phyloP scores from a whole-genome alignment of 495 filamentous ascomycete genomes.

The Neurospora africana region DNA sequence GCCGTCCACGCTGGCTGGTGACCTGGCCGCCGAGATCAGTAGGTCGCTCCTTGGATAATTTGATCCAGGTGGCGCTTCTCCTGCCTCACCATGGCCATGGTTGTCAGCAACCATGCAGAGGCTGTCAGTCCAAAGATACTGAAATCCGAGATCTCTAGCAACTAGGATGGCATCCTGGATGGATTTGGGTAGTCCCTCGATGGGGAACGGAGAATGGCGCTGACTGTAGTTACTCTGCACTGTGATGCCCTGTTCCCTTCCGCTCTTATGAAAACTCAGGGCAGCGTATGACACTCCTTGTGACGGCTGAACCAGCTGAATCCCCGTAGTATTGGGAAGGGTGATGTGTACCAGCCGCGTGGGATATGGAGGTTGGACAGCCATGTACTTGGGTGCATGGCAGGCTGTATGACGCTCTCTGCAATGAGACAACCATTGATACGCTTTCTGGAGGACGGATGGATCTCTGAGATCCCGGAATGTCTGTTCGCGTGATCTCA shows the following conservation, averaged over 20 bases:
- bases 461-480: neutral
- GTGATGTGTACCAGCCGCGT: neutral
- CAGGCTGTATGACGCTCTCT: neutral
- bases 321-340: neutral
- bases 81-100: neutral
- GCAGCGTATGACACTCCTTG: neutral
- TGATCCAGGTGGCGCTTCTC: neutral
- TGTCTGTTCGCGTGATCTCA: neutral
- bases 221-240: neutral
- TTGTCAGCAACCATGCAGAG: neutral
- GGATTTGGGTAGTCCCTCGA: neutral
- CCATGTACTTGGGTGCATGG: neutral
- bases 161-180: neutral
- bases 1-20: neutral
- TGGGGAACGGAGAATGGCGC: neutral
- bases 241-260: neutral
- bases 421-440: neutral
- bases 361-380: neutral
- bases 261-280: neutral
- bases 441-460: neutral
- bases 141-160: neutral
- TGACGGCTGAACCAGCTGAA: neutral
- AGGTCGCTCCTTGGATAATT: neutral
- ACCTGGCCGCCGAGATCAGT: neutral
- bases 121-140: neutral